A percentile compares a stretch with the other conserved stretches of the same genome.
Evolutionary conservation across 352 stramenopile species (phyloP).

Genomic region (Phytophthora rubi): DNA sequence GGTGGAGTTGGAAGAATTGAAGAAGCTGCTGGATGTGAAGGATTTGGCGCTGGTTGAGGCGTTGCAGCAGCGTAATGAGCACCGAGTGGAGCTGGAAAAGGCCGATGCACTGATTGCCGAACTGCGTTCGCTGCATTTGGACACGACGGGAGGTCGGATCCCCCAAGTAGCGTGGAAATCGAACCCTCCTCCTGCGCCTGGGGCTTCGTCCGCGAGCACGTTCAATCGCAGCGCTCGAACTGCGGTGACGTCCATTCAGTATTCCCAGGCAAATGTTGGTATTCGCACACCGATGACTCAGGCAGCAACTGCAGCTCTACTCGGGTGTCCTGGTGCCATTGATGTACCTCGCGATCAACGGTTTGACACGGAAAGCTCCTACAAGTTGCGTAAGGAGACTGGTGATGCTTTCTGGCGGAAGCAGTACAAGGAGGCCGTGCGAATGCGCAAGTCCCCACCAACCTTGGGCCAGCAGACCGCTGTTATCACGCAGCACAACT

Average conservation of each 20-base stretch:
- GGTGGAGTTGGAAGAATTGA: conserved; percentile 40
- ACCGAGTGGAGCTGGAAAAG: conserved; percentile 55
- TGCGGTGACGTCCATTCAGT: conserved; percentile 25
- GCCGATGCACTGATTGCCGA: conserved; percentile 50
- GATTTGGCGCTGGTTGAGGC: conserved; percentile 61
- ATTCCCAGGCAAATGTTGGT: conserved; percentile 26
- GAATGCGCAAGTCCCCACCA: conserved; percentile 53
- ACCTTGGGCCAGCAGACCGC: conserved; percentile 11
- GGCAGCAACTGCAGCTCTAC: conserved; percentile 29
- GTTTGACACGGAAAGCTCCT: conserved; percentile 57
- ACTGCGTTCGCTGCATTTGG: conserved; percentile 37
- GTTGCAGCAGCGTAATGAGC: conserved; percentile 62
- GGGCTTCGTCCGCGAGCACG: neutral
- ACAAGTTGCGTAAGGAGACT: conserved; percentile 49
- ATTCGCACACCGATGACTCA: conserved; percentile 33
- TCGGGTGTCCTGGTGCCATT: conserved; percentile 36
- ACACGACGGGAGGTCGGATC: conserved; percentile 25
- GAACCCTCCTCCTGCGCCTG: conserved; percentile 18
- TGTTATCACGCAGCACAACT: conserved; percentile 4
- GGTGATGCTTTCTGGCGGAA: conserved; percentile 56
- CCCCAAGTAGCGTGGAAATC: conserved; percentile 36
- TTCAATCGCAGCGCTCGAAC: conserved; percentile 16
- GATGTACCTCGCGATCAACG: conserved; percentile 49
- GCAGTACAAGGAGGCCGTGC: conserved; percentile 63
- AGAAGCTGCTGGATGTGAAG: conserved; percentile 57